Evolutionary conservation across 192 early-diverging fungal species (phyloP).

Genomic region (Backusella psychrophila): DNA sequence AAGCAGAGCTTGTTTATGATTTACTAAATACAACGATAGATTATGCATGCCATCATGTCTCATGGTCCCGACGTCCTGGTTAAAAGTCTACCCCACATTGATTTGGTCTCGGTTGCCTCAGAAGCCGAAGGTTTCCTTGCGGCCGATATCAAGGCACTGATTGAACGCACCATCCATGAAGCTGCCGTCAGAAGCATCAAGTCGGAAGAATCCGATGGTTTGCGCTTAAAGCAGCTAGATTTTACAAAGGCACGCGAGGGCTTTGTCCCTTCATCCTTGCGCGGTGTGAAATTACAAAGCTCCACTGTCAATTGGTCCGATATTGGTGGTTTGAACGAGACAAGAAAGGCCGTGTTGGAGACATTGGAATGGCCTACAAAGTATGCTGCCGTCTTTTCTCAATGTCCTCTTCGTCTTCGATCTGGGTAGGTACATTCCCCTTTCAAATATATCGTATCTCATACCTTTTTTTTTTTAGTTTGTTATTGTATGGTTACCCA

Average conservation of each 20-base stretch:
- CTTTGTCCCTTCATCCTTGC: constrained; percentile 78
- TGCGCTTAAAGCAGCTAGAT: constrained; percentile 58
- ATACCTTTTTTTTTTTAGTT: constrained; percentile 37
- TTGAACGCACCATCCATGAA: constrained; percentile 81
- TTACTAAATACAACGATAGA: constrained; percentile 31
- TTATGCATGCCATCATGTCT: constrained; percentile 68
- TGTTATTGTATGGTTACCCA: constrained; percentile 94
- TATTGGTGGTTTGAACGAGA: constrained; percentile 83
- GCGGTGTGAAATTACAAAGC: constrained; percentile 74
- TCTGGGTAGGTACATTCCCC: constrained; percentile 54
- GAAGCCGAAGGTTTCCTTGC: constrained; percentile 88
- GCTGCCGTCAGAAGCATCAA: constrained; percentile 65
- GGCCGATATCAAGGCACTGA: constrained; percentile 72
- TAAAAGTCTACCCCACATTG: constrained; percentile 55
- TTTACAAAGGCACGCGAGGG: constrained; percentile 71
- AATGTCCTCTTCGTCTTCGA: constrained; percentile 82
- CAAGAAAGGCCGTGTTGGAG: constrained; percentile 79
- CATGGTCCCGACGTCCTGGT: constrained; percentile 45
- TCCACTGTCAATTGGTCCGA: constrained; percentile 81
- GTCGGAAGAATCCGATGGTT: background rate
- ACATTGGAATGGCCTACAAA: constrained; percentile 95
- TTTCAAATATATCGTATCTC: background rate
- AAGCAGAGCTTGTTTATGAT: background rate
- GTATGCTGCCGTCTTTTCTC: constrained; percentile 89
- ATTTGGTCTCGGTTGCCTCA: constrained; percentile 70